These are phyloP conservation scores for Ilyonectria robusta DNA, from an alignment of 2,329 filamentous ascomycete genomes.

Conservation along the genomic window DNA sequence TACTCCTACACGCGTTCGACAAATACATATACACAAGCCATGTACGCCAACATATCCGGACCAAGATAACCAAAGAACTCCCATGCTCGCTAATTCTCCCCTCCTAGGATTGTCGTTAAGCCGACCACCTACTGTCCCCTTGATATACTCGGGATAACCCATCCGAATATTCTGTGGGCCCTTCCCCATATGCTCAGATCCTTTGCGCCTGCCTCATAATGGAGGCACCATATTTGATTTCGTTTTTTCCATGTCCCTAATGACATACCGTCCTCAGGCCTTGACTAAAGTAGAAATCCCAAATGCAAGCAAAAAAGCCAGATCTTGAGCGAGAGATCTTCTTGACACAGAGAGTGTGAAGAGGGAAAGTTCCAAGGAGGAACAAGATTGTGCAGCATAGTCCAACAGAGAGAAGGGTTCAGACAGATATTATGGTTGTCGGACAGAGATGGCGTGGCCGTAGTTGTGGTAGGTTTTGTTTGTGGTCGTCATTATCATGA, in stretches of 20 bases:
- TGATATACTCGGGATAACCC: conserved; percentile 6
- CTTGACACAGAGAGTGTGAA: conserved; percentile 27
- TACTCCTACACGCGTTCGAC: conserved; percentile 37
- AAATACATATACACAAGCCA: conserved; percentile 35
- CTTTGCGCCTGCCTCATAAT: conserved; percentile 32
- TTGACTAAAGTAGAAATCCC: conserved; percentile 37
- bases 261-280: conserved; percentile 22
- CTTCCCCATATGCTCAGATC: conserved; percentile 25
- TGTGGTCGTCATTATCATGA: conserved; percentile 41
- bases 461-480: conserved; percentile 27
- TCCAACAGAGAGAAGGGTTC: conserved; percentile 20
- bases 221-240: conserved; percentile 34
- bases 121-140: conserved; percentile 6
- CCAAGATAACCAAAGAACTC: conserved; percentile 33
- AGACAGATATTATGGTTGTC: conserved; percentile 33
- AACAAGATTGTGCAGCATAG: conserved; percentile 31
- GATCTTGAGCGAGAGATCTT: conserved; percentile 38
- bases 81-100: conserved; percentile 38
- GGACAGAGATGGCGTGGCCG: conserved; percentile 31
- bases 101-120: conserved; percentile 33
- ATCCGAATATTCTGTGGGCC: conserved; percentile 24
- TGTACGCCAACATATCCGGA: conserved; percentile 30
- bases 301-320: conserved; percentile 33
- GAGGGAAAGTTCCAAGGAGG: conserved; percentile 29
- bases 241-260: conserved; percentile 29